Base-by-base conservation (phyloP, 495 filamentous ascomycete species). In the Talaromyces proteolyticus region DNA sequence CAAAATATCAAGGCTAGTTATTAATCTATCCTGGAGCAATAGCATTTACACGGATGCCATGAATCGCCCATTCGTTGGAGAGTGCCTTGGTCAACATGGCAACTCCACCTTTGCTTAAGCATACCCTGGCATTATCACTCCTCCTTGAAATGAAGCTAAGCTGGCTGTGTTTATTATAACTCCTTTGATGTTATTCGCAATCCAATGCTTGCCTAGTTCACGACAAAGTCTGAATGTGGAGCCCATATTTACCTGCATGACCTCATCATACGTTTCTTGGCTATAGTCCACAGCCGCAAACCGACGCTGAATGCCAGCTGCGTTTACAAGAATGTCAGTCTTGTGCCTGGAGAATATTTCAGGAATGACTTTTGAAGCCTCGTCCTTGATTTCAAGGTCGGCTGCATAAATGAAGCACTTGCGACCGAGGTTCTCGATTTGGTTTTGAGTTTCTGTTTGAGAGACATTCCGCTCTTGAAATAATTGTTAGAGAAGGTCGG, bases 221-320 rank as follows among this genome's bases (percentile, higher is more conserved):
- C 89, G 80, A 61, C 81, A 87, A 38, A 95, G 76, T 0, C 79
- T 81, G 67, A 92, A 93, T 34, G 89, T 83, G 16, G 79, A 72
- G 56, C 74, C 81, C 16, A 91, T 77, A 68, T 93, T 93, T 20
- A 87, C 83, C 66, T 91, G 86, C 17, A 93, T 73, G 10, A 93
- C 84, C 66, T 76, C 34, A 22, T 37, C 42, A 19, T 20, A 41
- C 36, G n/a, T 34, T 14, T 34, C 29, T 34, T 87, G 82, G 57
- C 87, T 79, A 79, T 89, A 96, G 70, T 94, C 89, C 41, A 74
- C 69, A 53, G 86, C 80, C 0, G 90, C 90, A 65, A 95, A 86
- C 10, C 91, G 76, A 20, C 83, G 74, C 61, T 94, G 87, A 64
- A 95, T 91, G 20, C 89, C 89, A 14, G 87, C 90, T 64, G 85